A percentile compares a stretch with the other conserved stretches of the same genome.
Evolutionary conservation across 805 yeast genomes (phyloP).

Genomic region (Peterozyma toletana): DNA sequence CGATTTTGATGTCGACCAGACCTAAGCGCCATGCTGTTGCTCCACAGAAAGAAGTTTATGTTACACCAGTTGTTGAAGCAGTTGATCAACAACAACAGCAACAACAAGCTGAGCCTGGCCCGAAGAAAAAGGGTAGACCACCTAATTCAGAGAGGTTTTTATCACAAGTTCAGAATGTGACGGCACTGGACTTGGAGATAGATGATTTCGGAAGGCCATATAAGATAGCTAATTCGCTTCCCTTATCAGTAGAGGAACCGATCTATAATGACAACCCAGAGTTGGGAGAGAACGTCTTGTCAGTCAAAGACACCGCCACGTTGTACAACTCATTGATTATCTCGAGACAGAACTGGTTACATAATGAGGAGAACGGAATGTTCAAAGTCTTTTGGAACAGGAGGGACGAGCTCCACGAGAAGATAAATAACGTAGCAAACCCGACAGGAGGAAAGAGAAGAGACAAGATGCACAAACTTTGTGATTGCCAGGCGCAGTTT

Average conservation of each 20-base stretch:
- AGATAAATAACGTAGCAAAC: constrained; percentile 32
- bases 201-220: constrained; percentile 45
- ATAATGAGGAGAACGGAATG: constrained; percentile 34
- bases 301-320: constrained; percentile 67
- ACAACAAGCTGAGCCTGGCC: neutral
- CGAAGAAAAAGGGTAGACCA: constrained; percentile 2
- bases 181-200: constrained; percentile 1
- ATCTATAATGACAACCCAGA: constrained; percentile 28
- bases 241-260: constrained; percentile 59
- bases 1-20: too few species aligned
- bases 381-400: constrained; percentile 71
- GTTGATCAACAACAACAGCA: too few species aligned
- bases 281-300: constrained; percentile 55
- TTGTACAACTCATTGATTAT: constrained; percentile 63
- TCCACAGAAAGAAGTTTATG: neutral
- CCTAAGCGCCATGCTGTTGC: too few species aligned
- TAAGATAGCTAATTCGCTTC: constrained; percentile 56
- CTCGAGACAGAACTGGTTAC: constrained; percentile 64
- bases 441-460: constrained; percentile 33
- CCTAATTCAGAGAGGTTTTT: constrained; percentile 2
- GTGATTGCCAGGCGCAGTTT: constrained; percentile 62
- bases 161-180: constrained; percentile 3
- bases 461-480: constrained; percentile 83
- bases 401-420: constrained; percentile 33
- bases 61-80: constrained; percentile 2